Percentiles rank a stretch among this genome's conserved stretches.
phyloP scores from a whole-genome alignment of 108 stramenopile species.

The Cyclotella baltica region DNA sequence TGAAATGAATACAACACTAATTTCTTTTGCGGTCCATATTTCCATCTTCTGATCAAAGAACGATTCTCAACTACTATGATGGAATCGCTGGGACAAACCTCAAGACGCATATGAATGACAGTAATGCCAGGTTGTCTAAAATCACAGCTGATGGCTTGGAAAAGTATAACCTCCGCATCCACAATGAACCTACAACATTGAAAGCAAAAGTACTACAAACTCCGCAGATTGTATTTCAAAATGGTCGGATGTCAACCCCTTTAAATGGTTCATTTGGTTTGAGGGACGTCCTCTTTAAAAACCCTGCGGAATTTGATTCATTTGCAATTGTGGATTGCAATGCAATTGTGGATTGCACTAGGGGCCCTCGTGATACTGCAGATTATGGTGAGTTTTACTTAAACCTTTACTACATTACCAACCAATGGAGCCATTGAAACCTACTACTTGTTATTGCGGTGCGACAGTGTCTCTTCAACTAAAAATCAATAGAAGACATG shows the following conservation, averaged over 20 bases:
- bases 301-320: background rate
- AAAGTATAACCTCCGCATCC: constrained; percentile 22
- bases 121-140: background rate
- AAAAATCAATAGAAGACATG: no score
- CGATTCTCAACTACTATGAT: constrained; percentile 31
- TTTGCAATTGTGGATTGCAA: constrained; percentile 31
- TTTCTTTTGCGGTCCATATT: background rate
- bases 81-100: constrained; percentile 22
- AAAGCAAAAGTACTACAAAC: constrained; percentile 28
- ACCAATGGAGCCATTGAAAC: background rate
- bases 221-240: constrained; percentile 21
- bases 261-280: constrained; percentile 34
- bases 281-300: constrained; percentile 1
- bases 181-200: background rate
- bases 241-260: background rate
- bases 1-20: background rate
- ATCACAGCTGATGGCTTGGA: constrained; percentile 1
- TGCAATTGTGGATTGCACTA: constrained; percentile 33
- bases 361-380: background rate
- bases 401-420: background rate
- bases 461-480: no score
- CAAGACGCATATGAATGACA: background rate
- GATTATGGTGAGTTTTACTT: constrained; percentile 14
- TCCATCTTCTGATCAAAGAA: constrained; percentile 3
- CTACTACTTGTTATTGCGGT: background rate